Evolutionary conservation across 768 basidiomycete genomes (phyloP).

Genomic region (Lactarius evosmus): DNA sequence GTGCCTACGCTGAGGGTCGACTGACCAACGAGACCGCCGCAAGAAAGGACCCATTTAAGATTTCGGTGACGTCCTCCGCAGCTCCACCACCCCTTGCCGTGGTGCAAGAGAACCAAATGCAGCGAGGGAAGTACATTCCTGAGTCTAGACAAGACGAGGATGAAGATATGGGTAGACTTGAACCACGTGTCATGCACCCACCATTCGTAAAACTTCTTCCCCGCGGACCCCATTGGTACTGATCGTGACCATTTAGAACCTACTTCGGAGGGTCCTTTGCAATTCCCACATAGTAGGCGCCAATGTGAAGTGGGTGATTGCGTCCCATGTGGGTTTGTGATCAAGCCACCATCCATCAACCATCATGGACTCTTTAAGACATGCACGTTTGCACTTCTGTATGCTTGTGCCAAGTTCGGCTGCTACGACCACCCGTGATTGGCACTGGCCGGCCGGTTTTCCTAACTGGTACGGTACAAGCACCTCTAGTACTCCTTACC

Average conservation of each 20-base stretch:
- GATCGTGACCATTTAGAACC: not conserved
- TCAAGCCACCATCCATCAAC: not conserved
- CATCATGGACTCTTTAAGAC: not conserved
- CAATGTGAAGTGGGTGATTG: not conserved
- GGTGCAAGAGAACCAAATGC: not conserved
- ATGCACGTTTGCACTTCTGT: not conserved
- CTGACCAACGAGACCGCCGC: not conserved
- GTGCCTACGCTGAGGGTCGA: not conserved
- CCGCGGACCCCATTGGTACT: not conserved
- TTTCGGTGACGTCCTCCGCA: not conserved
- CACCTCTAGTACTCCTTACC: not conserved
- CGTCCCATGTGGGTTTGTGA: not conserved
- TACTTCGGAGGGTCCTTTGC: not conserved
- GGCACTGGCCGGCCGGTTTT: not conserved
- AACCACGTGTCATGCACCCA: not conserved
- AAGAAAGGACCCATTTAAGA: not conserved
- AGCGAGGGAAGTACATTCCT: not conserved
- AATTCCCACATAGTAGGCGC: not conserved
- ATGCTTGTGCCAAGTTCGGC: not conserved
- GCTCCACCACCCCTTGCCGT: not conserved
- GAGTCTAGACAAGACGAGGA: not conserved
- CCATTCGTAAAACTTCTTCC: not conserved
- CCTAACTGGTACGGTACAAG: not conserved
- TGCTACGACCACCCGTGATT: not conserved
- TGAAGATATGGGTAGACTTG: not conserved